These are phyloP conservation scores for Cryptosporidium ryanae DNA, from an alignment of 169 alveolate genomes.

Conservation along the genomic window DNA sequence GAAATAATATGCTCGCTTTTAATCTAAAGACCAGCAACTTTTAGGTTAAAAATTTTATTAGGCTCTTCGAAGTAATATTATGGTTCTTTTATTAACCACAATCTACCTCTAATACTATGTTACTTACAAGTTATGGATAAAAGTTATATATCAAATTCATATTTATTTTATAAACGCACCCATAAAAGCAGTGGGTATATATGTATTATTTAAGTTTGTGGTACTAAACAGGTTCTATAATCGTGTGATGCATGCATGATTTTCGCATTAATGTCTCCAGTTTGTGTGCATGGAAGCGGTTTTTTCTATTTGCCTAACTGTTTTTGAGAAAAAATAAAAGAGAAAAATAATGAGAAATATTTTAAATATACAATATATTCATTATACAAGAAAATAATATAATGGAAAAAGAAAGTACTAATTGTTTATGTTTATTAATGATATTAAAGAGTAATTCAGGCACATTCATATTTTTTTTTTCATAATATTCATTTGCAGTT, in stretches of 20 bases:
- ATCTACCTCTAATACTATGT: constrained; percentile 59
- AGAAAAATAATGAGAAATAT: no score
- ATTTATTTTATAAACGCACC: constrained; percentile 39
- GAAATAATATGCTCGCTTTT: no score
- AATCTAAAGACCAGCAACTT: not conserved
- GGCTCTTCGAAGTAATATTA: not conserved
- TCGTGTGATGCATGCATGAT: constrained; percentile 75
- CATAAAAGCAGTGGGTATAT: constrained; percentile 7
- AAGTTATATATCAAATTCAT: not conserved
- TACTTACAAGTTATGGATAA: not conserved
- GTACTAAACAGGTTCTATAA: not conserved
- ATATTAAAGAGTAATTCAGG: no score
- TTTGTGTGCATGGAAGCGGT: constrained; percentile 55
- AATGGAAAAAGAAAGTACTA: no score
- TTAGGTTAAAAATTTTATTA: not conserved
- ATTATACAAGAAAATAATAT: no score
- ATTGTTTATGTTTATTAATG: no score
- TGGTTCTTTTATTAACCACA: constrained; percentile 53
- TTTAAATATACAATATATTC: no score
- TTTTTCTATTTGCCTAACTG: not conserved
- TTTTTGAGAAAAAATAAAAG: no score
- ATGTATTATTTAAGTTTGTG: constrained; percentile 6
- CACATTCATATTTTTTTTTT: no score
- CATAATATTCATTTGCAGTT: no score
- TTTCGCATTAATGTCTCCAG: constrained; percentile 57